phyloP scores from a whole-genome alignment of 225 moss, liverwort and hornwort species.

The Sphagnum tenellum region DNA sequence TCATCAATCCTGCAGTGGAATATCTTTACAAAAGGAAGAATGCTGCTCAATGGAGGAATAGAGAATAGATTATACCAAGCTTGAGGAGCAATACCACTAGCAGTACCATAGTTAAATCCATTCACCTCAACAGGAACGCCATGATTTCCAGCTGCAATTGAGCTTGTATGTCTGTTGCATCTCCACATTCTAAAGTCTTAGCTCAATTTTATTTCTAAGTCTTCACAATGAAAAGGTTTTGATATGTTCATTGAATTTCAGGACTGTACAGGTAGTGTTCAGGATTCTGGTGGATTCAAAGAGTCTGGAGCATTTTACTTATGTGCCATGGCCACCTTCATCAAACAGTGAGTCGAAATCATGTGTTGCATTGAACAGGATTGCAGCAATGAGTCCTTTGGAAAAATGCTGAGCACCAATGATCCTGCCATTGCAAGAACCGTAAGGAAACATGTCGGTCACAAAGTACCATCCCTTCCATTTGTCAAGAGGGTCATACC shows the following conservation, averaged over 20 bases:
- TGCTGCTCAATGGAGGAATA: no score
- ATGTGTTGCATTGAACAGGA: slow-evolving; percentile 35
- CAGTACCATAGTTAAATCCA: slow-evolving; percentile 31
- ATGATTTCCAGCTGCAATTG: slow-evolving; percentile 33
- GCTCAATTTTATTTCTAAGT: background rate
- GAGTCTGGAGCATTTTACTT: slow-evolving; percentile 1
- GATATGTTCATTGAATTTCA: no score
- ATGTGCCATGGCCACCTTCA: slow-evolving; percentile 50
- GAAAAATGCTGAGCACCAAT: slow-evolving; percentile 33
- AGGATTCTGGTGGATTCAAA: no score
- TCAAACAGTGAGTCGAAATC: slow-evolving; percentile 37
- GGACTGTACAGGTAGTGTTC: no score
- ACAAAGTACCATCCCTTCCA: slow-evolving; percentile 25
- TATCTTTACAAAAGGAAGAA: no score
- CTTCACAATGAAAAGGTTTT: background rate
- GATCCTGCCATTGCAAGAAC: slow-evolving; percentile 32
- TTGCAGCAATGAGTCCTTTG: slow-evolving; percentile 33
- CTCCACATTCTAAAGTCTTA: background rate
- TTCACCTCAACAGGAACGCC: slow-evolving; percentile 23
- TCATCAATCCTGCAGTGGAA: no score
- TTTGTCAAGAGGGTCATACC: slow-evolving; percentile 7
- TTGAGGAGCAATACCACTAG: slow-evolving; percentile 45
- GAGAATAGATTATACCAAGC: slow-evolving; percentile 15
- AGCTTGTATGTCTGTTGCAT: slow-evolving; percentile 29
- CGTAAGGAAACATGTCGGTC: slow-evolving; percentile 21